Evolutionary conservation across 768 basidiomycete species (phyloP), one percentile per base, ranked within the genome.

Genomic region (Russula dissimulans): DNA sequence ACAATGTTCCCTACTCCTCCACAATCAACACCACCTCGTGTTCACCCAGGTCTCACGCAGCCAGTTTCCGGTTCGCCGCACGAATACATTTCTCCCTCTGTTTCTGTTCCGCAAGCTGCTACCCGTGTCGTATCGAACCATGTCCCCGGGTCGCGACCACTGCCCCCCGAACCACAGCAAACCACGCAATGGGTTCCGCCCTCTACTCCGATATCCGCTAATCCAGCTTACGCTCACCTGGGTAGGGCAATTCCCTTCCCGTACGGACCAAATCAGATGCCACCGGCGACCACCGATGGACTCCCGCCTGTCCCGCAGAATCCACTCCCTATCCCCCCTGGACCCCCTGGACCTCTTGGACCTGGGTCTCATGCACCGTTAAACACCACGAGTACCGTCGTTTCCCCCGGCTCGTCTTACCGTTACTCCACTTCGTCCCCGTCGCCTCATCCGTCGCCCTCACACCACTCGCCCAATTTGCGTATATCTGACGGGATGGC

Each of bases 1-100:
- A 49, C 57, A 36, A 69, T 75, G 56, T 72, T 75, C 18, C 66
- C 75, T 3, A 68, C 72, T 11, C 73, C 75, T 32, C 76, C 79
- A 45, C 75, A 77, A 59, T 79, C 67, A 63, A 59, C 62, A 18
- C 66, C 62, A 45, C 61, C 66, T 14, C 66, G 61, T 39, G 45
- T 38, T 15, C 56, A 57, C 7, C 36, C 58, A 26, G 18, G 58
- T 31, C 51, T 42, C n/a, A 15, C 42, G 6, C 60, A 57, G 32
- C 32, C 56, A 39, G 22, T 53, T 42, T 26, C 45, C 8, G 14
- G 45, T 41, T 51, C 48, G 34, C 39, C 50, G 1, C 56, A 43
- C 15, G 61, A 62, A 31, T 62, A 63, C 32, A 26, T 43, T 14
- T 55, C 63, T 42, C 17, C 59, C 12, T 50, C 59, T 53, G 38